Base-by-base conservation (phyloP, 208 protist species). In the Naegleria fowleri region DNA sequence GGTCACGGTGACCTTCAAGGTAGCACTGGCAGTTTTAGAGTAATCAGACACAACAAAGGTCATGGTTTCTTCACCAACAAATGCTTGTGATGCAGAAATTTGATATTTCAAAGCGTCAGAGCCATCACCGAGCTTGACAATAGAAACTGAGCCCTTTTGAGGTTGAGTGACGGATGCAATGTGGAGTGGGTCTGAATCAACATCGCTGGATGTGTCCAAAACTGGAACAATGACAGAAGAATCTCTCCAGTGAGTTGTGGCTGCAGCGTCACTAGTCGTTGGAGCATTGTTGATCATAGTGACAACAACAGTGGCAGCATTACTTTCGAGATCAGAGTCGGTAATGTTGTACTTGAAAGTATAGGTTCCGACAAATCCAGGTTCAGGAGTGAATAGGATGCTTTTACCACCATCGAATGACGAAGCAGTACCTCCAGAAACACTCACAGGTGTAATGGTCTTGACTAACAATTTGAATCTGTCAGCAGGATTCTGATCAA, bases 401-500 rank as follows among this genome's bases (percentile, higher is more conserved):
- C 29, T 79, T 9, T 79, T 79, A 7, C 67, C 67, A 79, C 67
- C 67, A 7, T 79, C 25, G 67, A 79, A 79, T 9, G 29, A 36
- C 9, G 67, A 36, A 29, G 67, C 67, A 79, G 9, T 9, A 36
- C 29, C 67, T 15, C 67, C 67, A 67, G 19, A 29, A 7, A 79
- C 13, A 36, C 6, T 36, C 5, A 79, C 29, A 36, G 67, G 25
- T 25, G 39, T 43, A 29, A 86, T n/a, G 39, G 22, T 48, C 9
- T 29, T 25, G 9, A 79, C 67, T 36, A 33, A 36, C 6, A 79
- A 33, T 36, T 36, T 33, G 16, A 1, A 36, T 29, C 16, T 36
- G 36, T 79, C 67, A n/a, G 29, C 67, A 43, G 83, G 83, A 43
- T 86, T 86, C n/a, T 48, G 13, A 89, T 89, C 86, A 29, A 29